These are phyloP conservation scores for Acmispon strigosus DNA, from an alignment of 306 rosid species.

Conservation along the genomic window DNA sequence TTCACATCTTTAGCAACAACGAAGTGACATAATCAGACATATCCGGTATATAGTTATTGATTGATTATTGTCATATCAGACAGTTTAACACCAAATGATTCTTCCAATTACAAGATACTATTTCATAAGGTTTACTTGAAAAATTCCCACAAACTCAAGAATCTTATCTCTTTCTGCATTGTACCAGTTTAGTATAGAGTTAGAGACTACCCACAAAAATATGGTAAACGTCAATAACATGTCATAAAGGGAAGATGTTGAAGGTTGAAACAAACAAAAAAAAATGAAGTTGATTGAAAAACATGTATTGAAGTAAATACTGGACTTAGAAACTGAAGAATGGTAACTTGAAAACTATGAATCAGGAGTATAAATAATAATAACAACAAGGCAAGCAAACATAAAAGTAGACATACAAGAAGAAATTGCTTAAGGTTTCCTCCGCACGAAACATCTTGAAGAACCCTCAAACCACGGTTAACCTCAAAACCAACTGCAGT, in stretches of 20 bases:
- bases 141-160: background rate
- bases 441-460: slow-evolving; percentile 80
- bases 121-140: background rate
- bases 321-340: background rate
- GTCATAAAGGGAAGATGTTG: background rate
- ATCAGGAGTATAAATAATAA: background rate
- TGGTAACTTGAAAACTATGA: background rate
- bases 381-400: background rate
- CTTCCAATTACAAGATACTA: background rate
- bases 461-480: slow-evolving; percentile 53
- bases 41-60: background rate
- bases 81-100: background rate
- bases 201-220: background rate
- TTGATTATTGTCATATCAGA: background rate
- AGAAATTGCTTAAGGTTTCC: slow-evolving; percentile 73
- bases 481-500: slow-evolving; percentile 45
- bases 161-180: background rate
- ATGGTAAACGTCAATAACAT: background rate
- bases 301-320: background rate
- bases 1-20: too few species aligned
- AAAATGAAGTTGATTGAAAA: background rate
- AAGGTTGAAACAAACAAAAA: slow-evolving; percentile 15
- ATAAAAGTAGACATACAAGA: slow-evolving; percentile 35
- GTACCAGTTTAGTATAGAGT: background rate
- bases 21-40: too few species aligned